Evolutionary conservation across 352 stramenopile species (phyloP).

Genomic region (Pythium myriotylum): DNA sequence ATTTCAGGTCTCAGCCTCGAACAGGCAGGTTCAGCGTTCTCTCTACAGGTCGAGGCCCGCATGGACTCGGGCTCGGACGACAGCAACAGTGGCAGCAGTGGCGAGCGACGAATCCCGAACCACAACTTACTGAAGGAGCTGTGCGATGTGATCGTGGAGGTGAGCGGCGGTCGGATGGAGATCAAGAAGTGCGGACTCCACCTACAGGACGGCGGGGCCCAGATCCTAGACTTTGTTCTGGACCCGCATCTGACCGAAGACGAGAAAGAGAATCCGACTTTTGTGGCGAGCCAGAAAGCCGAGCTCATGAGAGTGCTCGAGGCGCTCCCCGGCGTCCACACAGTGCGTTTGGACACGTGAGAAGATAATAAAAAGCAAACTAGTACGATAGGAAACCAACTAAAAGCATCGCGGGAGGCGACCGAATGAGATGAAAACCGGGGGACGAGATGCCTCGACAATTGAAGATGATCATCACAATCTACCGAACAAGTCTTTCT

Average conservation of each 20-base stretch:
- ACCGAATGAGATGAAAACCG: neutral
- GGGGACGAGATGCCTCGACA: neutral
- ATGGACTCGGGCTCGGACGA: constrained; percentile 40
- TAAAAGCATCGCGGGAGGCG: neutral
- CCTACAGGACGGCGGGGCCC: constrained; percentile 65
- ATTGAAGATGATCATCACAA: too few relatives aligned
- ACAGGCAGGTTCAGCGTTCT: constrained; percentile 18
- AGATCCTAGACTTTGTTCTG: constrained; percentile 80
- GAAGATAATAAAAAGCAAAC: neutral
- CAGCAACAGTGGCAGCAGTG: constrained; percentile 26
- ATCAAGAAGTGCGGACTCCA: constrained; percentile 85
- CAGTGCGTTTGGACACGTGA: constrained; percentile 24
- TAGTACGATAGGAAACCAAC: constrained; percentile 19
- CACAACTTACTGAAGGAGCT: constrained; percentile 89
- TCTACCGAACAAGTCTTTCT: too few relatives aligned
- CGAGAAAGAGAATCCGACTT: constrained; percentile 9
- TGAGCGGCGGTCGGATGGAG: constrained; percentile 63
- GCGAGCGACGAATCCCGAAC: constrained; percentile 66
- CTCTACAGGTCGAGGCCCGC: constrained; percentile 66
- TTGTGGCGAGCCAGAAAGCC: constrained; percentile 5
- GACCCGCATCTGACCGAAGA: constrained; percentile 39
- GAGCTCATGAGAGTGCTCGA: constrained; percentile 26
- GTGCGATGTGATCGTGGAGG: constrained; percentile 71
- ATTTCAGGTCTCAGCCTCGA: constrained; percentile 19
- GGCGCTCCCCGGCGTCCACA: constrained; percentile 20